These are phyloP conservation scores for Tylopilus rubrobrunneus DNA, from an alignment of 768 basidiomycete genomes.

Conservation along the genomic window DNA sequence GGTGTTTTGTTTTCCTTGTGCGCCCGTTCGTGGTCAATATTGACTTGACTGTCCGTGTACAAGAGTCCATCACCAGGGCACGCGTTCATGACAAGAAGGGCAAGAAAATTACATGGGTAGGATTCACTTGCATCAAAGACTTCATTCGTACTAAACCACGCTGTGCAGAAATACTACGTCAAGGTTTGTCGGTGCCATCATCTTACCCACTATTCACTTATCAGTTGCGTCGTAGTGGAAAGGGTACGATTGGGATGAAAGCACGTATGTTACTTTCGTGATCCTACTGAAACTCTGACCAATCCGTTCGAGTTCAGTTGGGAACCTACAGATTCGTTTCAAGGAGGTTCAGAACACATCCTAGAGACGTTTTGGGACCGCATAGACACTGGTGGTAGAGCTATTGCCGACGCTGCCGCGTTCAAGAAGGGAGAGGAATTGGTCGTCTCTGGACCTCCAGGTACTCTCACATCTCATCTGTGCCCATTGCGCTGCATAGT, in stretches of 20 bases:
- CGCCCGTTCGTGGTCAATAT: background rate
- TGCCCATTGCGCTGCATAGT: background rate
- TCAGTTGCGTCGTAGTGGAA: constrained; percentile 48
- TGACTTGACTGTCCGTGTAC: constrained; percentile 1
- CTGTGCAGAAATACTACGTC: constrained; percentile 51
- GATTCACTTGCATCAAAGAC: constrained; percentile 5
- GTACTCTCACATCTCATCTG: constrained; percentile 30
- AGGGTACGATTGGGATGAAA: constrained; percentile 48
- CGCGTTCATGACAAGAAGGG: constrained; percentile 44
- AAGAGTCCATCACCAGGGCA: constrained; percentile 55
- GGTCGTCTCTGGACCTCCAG: constrained; percentile 54
- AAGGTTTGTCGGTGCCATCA: constrained; percentile 39
- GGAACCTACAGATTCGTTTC: constrained; percentile 64
- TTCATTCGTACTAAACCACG: constrained; percentile 10
- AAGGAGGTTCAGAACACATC: constrained; percentile 51
- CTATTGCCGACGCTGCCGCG: constrained; percentile 41
- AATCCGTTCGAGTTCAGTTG: constrained; percentile 42
- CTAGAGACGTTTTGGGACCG: constrained; percentile 37
- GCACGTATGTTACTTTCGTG: constrained; percentile 46
- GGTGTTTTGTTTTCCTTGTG: constrained; percentile 23
- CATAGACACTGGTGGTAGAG: constrained; percentile 37
- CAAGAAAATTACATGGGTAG: constrained; percentile 51
- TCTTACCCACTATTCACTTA: constrained; percentile 1
- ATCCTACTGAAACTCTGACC: background rate
- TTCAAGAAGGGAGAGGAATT: constrained; percentile 57